A percentile compares a stretch with the other conserved stretches of the same genome.
These are phyloP conservation scores for Tritrichomonas foetus DNA, from an alignment of 208 protist species.

Conservation along the genomic window DNA sequence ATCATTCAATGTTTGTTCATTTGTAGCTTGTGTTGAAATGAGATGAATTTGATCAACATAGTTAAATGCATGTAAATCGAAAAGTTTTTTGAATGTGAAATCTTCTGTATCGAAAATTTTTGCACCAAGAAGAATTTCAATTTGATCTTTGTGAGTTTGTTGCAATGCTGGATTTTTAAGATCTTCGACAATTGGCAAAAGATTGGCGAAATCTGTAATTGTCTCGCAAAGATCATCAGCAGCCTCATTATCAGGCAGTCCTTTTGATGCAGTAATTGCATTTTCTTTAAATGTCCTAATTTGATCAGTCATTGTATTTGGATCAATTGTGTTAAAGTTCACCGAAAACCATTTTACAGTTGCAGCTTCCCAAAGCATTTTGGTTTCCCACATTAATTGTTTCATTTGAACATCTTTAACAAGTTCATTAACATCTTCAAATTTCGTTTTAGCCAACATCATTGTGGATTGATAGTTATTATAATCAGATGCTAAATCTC, in stretches of 20 bases:
- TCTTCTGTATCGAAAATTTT: background rate
- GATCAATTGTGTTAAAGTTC: background rate
- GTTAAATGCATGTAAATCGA: constrained; percentile 20
- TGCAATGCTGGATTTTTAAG: background rate
- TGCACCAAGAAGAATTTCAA: background rate
- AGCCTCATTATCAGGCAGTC: background rate
- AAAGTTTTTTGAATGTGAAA: background rate
- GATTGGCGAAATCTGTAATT: background rate
- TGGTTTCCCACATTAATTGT: background rate
- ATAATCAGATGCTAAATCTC: background rate
- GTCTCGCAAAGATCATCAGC: background rate
- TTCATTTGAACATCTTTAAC: background rate
- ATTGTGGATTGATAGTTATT: background rate
- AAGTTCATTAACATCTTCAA: background rate
- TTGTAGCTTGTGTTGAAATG: background rate
- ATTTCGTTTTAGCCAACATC: background rate
- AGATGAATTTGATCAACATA: background rate
- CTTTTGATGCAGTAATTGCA: background rate
- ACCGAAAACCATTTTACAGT: background rate
- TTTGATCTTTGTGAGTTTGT: background rate
- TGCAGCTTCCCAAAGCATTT: background rate
- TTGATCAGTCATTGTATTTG: background rate
- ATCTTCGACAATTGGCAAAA: background rate
- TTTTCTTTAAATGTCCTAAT: background rate
- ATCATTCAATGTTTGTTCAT: background rate